Conservation (phyloP, 179 eudicot genomes). For the Carnegiea gigantea region DNA sequence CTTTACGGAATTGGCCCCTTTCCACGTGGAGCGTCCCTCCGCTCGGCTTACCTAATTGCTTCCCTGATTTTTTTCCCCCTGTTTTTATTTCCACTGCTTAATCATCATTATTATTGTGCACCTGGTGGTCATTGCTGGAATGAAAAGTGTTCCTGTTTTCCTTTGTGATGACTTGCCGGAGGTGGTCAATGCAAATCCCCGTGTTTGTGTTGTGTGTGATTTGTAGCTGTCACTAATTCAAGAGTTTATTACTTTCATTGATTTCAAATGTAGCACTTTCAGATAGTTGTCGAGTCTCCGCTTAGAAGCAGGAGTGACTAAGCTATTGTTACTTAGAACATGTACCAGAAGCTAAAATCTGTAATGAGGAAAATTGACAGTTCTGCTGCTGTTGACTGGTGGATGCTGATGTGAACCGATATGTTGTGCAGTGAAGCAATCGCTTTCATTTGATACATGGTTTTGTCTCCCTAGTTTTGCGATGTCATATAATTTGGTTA, state of each 20-base stretch:
- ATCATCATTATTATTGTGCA: constrained; percentile 27
- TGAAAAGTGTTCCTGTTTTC: constrained; percentile 21
- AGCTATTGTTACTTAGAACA: constrained; percentile 19
- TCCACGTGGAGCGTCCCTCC: constrained; percentile 15
- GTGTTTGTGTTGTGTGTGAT: constrained; percentile 22
- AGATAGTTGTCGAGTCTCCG: constrained; percentile 27
- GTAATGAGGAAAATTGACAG: constrained; percentile 9
- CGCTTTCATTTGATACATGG: background rate
- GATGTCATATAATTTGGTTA: background rate
- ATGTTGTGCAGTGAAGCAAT: constrained; percentile 2
- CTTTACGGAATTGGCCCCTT: constrained; percentile 18
- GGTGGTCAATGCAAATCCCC: constrained; percentile 40
- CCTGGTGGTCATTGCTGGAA: constrained; percentile 45
- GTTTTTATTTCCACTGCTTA: constrained; percentile 26
- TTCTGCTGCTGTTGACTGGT: background rate
- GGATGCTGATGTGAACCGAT: constrained; percentile 13
- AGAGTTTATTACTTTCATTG: constrained; percentile 22
- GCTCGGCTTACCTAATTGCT: constrained; percentile 25
- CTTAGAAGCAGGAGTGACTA: constrained; percentile 32
- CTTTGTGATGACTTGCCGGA: constrained; percentile 42
- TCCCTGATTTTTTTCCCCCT: background rate
- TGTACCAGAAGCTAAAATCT: constrained; percentile 22
- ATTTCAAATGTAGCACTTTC: constrained; percentile 31
- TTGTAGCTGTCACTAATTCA: constrained; percentile 29
- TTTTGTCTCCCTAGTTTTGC: background rate